Conservation (phyloP, 345 rosid genomes). For the Hevea brasiliensis region DNA sequence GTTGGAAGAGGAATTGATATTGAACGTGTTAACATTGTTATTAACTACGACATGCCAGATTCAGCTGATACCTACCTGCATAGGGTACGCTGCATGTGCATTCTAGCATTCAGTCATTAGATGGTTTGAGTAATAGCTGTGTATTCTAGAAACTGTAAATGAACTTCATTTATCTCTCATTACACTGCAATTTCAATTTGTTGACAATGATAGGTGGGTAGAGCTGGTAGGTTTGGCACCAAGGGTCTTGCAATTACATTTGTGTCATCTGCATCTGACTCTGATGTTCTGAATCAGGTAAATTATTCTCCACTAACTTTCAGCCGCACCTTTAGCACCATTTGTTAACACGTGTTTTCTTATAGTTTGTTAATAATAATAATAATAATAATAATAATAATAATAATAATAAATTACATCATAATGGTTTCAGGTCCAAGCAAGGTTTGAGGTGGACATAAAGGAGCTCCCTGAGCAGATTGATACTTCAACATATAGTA, state of each 20-base stretch:
- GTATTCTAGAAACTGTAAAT: not conserved
- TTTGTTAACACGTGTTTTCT: not conserved
- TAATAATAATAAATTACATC: not conserved
- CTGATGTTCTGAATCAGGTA: conserved; percentile 89
- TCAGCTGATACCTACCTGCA: conserved; percentile 33
- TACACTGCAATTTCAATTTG: not conserved
- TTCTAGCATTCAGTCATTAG: not conserved
- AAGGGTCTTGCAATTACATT: conserved; percentile 96
- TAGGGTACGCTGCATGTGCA: conserved; percentile 16
- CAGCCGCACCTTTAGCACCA: not conserved
- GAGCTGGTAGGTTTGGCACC: conserved; percentile 97
- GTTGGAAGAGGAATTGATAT: conserved; percentile 37
- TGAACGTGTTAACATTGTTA: conserved; percentile 34
- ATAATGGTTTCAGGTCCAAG: conserved; percentile 28
- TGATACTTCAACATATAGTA: conserved; percentile 43
- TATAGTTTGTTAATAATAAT: not conserved
- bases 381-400: not conserved
- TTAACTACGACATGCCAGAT: conserved; percentile 38
- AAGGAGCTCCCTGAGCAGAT: conserved; percentile 45
- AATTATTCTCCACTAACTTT: not conserved
- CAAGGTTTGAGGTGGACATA: conserved; percentile 43
- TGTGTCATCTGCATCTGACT: conserved; percentile 84
- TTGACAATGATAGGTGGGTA: conserved; percentile 57
- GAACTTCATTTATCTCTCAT: not conserved
- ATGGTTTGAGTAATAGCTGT: not conserved